Conservation (phyloP, 306 rosid genomes). For the Fragaria iinumae region DNA sequence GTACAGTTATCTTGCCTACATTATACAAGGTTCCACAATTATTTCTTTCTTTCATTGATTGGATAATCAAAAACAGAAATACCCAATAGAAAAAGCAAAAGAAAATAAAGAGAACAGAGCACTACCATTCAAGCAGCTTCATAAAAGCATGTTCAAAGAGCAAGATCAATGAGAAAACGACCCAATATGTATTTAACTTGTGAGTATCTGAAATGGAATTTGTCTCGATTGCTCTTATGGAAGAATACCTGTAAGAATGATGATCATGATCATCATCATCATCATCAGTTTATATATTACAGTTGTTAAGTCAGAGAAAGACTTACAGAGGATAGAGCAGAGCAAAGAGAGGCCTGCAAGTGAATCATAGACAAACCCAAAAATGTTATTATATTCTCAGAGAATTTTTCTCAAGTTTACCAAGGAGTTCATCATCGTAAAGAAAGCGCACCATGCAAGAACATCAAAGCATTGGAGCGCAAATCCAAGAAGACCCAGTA, state of each 20-base stretch:
- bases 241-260: constrained; percentile 32
- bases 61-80: neutral
- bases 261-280: neutral
- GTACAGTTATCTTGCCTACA: neutral
- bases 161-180: constrained; percentile 4
- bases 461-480: constrained; percentile 29
- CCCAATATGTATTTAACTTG: constrained; percentile 11
- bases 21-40: neutral
- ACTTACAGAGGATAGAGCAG: constrained; percentile 61
- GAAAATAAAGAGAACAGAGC: neutral
- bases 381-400: neutral
- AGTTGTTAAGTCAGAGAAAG: neutral
- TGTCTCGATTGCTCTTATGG: constrained; percentile 13
- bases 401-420: too few species aligned
- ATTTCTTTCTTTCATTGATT: neutral
- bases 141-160: constrained; percentile 14
- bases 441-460: constrained; percentile 42
- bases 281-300: neutral
- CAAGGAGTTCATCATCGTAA: too few species aligned
- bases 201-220: constrained; percentile 8
- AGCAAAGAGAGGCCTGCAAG: constrained; percentile 57
- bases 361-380: neutral
- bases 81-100: neutral
- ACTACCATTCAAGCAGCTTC: constrained; percentile 18
- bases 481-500: constrained; percentile 34